Conservation (phyloP, 108 stramenopile genomes). For the Halocafeteria seosinensis region DNA sequence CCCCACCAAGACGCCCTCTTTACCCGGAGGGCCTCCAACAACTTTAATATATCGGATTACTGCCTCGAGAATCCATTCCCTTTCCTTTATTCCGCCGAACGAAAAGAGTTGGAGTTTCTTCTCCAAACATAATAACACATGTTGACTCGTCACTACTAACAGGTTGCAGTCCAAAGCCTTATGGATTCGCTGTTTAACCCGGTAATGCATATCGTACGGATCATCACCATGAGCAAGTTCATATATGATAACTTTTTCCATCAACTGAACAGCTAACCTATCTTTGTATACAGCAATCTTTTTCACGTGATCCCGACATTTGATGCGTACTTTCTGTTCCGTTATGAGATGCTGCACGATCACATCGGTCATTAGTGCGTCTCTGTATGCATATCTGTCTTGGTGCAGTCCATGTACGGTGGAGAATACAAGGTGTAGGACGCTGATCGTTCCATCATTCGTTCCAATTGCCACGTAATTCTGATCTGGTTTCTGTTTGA, state of each 20-base stretch:
- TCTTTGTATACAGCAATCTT: slow-evolving; percentile 31
- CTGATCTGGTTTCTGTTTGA: slow-evolving; percentile 9
- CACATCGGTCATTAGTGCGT: slow-evolving; percentile 47
- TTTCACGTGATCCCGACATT: slow-evolving; percentile 40
- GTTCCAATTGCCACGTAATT: slow-evolving; percentile 25
- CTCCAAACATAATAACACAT: slow-evolving; percentile 28
- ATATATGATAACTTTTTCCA: slow-evolving; percentile 25
- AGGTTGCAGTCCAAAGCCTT: slow-evolving; percentile 12
- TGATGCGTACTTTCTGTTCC: slow-evolving; percentile 44
- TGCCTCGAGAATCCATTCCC: slow-evolving; percentile 36
- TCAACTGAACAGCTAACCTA: slow-evolving; percentile 42
- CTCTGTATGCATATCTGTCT: slow-evolving; percentile 43
- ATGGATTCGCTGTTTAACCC: slow-evolving; percentile 25
- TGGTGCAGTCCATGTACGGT: slow-evolving; percentile 29
- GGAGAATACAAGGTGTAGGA: slow-evolving; percentile 23
- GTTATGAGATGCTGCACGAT: slow-evolving; percentile 43
- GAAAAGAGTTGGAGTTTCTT: slow-evolving; percentile 23
- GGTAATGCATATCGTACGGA: slow-evolving; percentile 24
- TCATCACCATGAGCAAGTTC: slow-evolving; percentile 26
- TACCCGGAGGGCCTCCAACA: slow-evolving; percentile 33
- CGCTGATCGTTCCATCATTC: slow-evolving; percentile 23
- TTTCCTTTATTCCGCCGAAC: slow-evolving; percentile 16
- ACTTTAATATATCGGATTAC: slow-evolving; percentile 25
- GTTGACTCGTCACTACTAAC: slow-evolving; percentile 26
- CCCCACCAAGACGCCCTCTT: slow-evolving; percentile 38